A percentile compares a stretch with the other conserved stretches of the same genome.
Conservation (phyloP, 2,329 filamentous ascomycete genomes). For the Aureobasidium sp. region DNA sequence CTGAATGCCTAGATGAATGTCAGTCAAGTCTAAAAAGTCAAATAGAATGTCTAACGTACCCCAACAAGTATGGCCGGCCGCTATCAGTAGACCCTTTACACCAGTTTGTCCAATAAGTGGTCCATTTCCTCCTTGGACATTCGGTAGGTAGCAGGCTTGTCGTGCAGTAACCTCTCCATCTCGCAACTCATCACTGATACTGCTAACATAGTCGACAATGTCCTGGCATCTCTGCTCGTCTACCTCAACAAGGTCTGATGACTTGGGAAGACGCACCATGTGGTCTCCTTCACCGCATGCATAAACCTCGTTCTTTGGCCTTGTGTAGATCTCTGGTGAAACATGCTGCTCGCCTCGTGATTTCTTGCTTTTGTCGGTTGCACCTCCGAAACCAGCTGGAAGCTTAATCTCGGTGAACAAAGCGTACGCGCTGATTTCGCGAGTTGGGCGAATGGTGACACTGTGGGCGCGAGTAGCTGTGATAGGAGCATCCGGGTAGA, state of each 20-base stretch:
- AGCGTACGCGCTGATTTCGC: constrained; percentile 60
- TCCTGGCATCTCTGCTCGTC: constrained; percentile 75
- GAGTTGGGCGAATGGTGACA: constrained; percentile 50
- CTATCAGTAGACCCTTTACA: constrained; percentile 67
- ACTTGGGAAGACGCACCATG: constrained; percentile 62
- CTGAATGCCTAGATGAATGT: constrained; percentile 50
- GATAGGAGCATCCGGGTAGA: constrained; percentile 50
- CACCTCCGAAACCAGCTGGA: constrained; percentile 54
- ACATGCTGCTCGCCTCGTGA: constrained; percentile 49
- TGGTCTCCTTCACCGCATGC: constrained; percentile 87
- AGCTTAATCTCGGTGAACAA: constrained; percentile 82
- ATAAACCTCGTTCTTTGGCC: constrained; percentile 83
- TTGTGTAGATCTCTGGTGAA: constrained; percentile 86
- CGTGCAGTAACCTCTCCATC: constrained; percentile 53
- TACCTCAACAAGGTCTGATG: constrained; percentile 64
- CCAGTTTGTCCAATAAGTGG: constrained; percentile 72
- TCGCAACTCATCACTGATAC: constrained; percentile 42
- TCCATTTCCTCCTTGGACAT: constrained; percentile 52
- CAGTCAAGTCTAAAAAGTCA: background rate
- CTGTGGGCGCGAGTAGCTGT: constrained; percentile 53
- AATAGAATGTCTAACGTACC: constrained; percentile 36
- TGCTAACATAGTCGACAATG: constrained; percentile 67
- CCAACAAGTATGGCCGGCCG: constrained; percentile 93
- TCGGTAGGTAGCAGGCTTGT: constrained; percentile 91
- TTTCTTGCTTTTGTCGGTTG: constrained; percentile 16